These are phyloP conservation scores for Globisporangium irregulare DNA, from an alignment of 352 stramenopile genomes.

Conservation along the genomic window DNA sequence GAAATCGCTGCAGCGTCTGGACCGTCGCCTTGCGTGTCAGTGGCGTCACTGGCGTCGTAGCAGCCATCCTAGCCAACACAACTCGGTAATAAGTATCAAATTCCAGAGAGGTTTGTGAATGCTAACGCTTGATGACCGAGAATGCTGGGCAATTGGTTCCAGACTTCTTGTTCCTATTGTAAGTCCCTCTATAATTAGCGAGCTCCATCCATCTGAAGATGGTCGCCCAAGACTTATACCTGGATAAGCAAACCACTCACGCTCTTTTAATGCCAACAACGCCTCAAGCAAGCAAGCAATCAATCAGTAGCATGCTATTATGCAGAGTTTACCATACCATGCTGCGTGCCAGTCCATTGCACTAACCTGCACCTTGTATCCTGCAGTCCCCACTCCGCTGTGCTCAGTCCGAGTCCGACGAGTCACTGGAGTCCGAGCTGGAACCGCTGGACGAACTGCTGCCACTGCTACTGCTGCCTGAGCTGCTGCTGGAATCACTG, in stretches of 20 bases:
- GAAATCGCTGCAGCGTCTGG: slow-evolving; percentile 29
- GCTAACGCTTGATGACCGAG: not conserved
- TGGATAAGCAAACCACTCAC: not conserved
- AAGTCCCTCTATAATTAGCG: slow-evolving; percentile 1
- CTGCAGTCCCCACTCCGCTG: not conserved
- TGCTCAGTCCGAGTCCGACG: slow-evolving; percentile 37
- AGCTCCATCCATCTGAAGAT: not conserved
- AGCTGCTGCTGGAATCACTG: slow-evolving; percentile 29
- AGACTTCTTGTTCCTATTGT: not conserved
- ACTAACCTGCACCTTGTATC: not conserved
- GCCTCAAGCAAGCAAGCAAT: not conserved
- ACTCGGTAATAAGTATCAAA: not conserved
- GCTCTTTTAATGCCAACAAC: not conserved
- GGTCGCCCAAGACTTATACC: not conserved
- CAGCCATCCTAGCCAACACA: not conserved
- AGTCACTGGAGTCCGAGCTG: slow-evolving; percentile 25
- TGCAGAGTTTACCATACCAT: slow-evolving; percentile 8
- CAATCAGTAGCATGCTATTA: slow-evolving; percentile 7
- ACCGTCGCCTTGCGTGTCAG: slow-evolving; percentile 18
- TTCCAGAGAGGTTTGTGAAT: not conserved
- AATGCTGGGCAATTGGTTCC: not conserved
- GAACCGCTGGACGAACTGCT: slow-evolving; percentile 23
- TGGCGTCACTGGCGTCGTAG: slow-evolving; percentile 2
- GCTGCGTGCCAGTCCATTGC: not conserved
- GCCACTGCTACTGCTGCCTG: slow-evolving; percentile 36